phyloP scores from a whole-genome alignment of 345 rosid genomes.

The Melaleuca alternifolia region DNA sequence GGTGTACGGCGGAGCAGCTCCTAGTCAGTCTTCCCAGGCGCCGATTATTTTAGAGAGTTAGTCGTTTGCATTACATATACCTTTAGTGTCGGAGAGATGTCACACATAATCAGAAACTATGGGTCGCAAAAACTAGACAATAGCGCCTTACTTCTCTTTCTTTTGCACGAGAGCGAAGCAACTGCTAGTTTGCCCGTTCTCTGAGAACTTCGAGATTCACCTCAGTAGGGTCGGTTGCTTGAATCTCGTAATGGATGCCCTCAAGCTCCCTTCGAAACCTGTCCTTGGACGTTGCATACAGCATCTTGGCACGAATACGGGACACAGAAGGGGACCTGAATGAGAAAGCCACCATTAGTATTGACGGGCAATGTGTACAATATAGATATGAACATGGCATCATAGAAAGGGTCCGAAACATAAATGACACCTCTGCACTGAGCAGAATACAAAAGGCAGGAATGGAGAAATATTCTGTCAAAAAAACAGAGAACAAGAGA shows the following conservation, averaged over 20 bases:
- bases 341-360: not conserved
- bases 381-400: not conserved
- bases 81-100: not conserved
- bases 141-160: not conserved
- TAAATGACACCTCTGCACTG: not conserved
- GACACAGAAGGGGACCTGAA: slow-evolving; percentile 71
- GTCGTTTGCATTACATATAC: not conserved
- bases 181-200: slow-evolving; percentile 45
- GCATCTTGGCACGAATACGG: slow-evolving; percentile 61
- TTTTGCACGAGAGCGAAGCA: not conserved
- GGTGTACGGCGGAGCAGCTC: slow-evolving; percentile 9
- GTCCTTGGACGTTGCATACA: slow-evolving; percentile 65
- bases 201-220: slow-evolving; percentile 61
- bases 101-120: not conserved
- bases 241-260: slow-evolving; percentile 75
- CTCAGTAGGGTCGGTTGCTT: slow-evolving; percentile 80
- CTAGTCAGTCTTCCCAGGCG: slow-evolving; percentile 34
- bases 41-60: slow-evolving; percentile 13
- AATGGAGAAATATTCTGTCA: not conserved
- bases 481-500: not conserved
- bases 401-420: not conserved
- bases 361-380: not conserved
- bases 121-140: not conserved
- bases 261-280: slow-evolving; percentile 60
- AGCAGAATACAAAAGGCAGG: not conserved